Base-by-base conservation (phyloP, 306 rosid genomes). In the Cucumis sativus region DNA sequence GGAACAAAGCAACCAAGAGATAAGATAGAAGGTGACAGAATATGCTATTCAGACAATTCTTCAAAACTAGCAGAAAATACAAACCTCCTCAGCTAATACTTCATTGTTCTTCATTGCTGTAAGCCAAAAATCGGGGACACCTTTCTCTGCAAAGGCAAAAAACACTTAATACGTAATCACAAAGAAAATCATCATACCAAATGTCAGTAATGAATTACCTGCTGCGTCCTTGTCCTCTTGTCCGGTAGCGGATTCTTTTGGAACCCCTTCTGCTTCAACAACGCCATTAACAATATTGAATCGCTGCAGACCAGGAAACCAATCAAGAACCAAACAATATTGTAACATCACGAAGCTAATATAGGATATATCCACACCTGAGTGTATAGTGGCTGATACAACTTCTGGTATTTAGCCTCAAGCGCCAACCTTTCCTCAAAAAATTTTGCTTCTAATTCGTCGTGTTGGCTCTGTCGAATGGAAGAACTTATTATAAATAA, bases 341-440 rank as follows among this genome's bases (percentile, higher is more conserved):
- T 8, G 14, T 2, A 65, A 30, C 30, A 45, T 13, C 4, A 45
- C 14, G 17, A 69, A 2, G 6, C 37, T 8, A 25, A 37, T 21
- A 45, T 43, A 45, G 57, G 13, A 21, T 9, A 45, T 11, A 69
- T 45, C 0, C 55, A 39, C 83, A 93, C 98, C 98, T 89, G 90
- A 16, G 83, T 25, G 79, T 93, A 93, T 11, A 91, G 61, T 5
- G 97, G 98, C 10, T 89, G 93, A 82, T 91, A 91, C 83, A 93
- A 51, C 45, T 88, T 89, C 84, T 93, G 98, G 74, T 93, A 93
- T 85, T 89, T 93, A 51, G 97, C 97, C 82, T 93, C 98, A 10
- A 93, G 93, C 11, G 93, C 96, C 35, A 95, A 91, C 83, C 98
- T 88, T 80, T 93, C 98, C 83, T 93, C 98, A 10, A 93, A 91